Evolutionary conservation across 768 basidiomycete species (phyloP).

Genomic region (Rhodosporidiobolus sp.): DNA sequence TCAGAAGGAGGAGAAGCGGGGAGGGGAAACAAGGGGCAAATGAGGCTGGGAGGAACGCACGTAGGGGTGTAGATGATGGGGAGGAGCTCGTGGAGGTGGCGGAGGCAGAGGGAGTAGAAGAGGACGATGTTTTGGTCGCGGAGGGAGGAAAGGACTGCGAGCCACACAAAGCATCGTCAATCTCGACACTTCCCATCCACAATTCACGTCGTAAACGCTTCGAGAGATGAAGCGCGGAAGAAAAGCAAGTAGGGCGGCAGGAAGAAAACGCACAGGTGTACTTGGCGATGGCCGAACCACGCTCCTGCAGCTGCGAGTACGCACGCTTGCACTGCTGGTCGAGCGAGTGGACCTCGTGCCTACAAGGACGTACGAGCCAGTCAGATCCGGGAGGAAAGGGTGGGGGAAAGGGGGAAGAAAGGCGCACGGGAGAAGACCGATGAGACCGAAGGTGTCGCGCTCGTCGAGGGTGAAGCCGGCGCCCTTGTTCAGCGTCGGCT

Average conservation of each 20-base stretch:
- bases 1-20: neutral
- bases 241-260: constrained; percentile 56
- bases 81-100: constrained; percentile 59
- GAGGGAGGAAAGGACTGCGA: constrained; percentile 48
- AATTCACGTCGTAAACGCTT: too few relatives aligned
- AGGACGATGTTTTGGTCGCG: constrained; percentile 74
- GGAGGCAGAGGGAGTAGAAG: constrained; percentile 65
- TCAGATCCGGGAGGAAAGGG: neutral
- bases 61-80: constrained; percentile 62
- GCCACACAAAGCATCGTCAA: neutral
- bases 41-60: neutral
- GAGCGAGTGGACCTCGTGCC: constrained; percentile 58
- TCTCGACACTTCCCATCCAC: too few relatives aligned
- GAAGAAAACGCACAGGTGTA: constrained; percentile 46
- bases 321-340: constrained; percentile 74
- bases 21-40: neutral
- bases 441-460: constrained; percentile 63
- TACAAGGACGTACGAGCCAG: constrained; percentile 32
- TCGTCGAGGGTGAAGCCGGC: constrained; percentile 69
- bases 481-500: constrained; percentile 54
- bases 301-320: constrained; percentile 49
- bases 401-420: neutral
- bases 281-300: constrained; percentile 14
- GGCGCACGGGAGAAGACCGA: constrained; percentile 51
- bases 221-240: too few relatives aligned